Conservation (phyloP, 148 eudicot genomes). For the Rhododendron henanense region DNA sequence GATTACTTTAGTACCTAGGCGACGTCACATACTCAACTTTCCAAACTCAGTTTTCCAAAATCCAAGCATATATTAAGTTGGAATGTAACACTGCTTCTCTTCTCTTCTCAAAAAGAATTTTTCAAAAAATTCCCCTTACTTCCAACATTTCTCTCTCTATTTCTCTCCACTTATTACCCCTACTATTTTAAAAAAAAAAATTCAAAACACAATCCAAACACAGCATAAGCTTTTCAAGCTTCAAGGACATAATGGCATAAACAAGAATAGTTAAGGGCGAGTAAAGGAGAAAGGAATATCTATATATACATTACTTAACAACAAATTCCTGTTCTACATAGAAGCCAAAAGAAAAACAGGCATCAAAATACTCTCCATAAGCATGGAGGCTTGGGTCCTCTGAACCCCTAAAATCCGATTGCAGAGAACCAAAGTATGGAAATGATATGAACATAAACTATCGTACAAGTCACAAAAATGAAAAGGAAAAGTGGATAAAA, state of each 20-base stretch:
- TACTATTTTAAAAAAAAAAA: too few species aligned
- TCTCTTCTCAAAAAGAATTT: too few species aligned
- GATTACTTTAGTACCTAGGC: background rate
- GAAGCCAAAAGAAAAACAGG: background rate
- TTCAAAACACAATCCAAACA: too few species aligned
- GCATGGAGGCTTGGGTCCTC: constrained; percentile 22
- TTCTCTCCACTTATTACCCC: too few species aligned
- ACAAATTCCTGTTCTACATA: constrained; percentile 6
- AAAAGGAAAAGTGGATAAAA: background rate
- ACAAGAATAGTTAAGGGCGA: background rate
- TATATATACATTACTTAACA: constrained; percentile 7
- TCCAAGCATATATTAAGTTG: background rate
- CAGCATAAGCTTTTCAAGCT: background rate
- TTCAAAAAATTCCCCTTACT: too few species aligned
- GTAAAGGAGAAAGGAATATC: background rate
- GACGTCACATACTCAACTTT: background rate
- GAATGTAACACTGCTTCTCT: background rate
- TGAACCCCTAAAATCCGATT: constrained; percentile 43
- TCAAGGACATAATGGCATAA: background rate
- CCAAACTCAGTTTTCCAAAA: background rate
- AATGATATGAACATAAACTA: constrained; percentile 11
- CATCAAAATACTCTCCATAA: constrained; percentile 16
- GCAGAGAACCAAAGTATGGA: constrained; percentile 28
- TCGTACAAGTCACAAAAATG: background rate
- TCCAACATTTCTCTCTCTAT: too few species aligned